Evolutionary conservation across 306 rosid genomes (phyloP).

Genomic region (Trifolium repens): DNA sequence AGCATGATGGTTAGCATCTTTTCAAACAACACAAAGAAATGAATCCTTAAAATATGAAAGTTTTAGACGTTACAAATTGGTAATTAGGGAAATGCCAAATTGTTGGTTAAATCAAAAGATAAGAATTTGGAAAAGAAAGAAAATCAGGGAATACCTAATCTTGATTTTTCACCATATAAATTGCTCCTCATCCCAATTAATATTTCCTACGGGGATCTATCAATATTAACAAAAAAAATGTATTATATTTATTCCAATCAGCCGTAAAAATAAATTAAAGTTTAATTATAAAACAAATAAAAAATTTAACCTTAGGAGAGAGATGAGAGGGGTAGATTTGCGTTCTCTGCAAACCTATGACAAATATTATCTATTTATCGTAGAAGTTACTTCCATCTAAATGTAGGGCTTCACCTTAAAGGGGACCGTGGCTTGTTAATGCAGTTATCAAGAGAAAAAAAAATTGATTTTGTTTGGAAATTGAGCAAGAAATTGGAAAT

Average conservation of each 20-base stretch:
- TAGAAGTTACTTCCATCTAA: background rate
- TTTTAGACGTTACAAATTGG: background rate
- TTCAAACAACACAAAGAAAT: slow-evolving; percentile 6
- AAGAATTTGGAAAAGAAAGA: slow-evolving; percentile 9
- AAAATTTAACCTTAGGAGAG: background rate
- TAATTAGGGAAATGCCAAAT: background rate
- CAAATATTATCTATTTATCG: background rate
- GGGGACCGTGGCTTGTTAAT: background rate
- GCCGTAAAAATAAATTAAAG: too few relatives aligned
- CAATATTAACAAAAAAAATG: too few relatives aligned
- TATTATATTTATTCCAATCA: too few relatives aligned
- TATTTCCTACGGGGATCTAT: too few relatives aligned
- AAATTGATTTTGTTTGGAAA: background rate
- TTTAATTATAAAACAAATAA: too few relatives aligned
- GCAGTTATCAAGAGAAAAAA: background rate
- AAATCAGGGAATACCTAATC: too few relatives aligned
- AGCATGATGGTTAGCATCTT: background rate
- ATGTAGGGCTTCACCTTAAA: slow-evolving; percentile 14
- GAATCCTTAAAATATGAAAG: background rate
- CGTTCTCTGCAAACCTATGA: too few relatives aligned
- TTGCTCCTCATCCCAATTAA: too few relatives aligned
- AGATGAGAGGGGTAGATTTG: background rate
- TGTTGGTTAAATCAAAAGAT: slow-evolving; percentile 3
- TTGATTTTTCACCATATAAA: too few relatives aligned
- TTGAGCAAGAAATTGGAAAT: background rate